Base-by-base conservation (phyloP, 2,329 filamentous ascomycete species). In the Penicillium hesseltinei region DNA sequence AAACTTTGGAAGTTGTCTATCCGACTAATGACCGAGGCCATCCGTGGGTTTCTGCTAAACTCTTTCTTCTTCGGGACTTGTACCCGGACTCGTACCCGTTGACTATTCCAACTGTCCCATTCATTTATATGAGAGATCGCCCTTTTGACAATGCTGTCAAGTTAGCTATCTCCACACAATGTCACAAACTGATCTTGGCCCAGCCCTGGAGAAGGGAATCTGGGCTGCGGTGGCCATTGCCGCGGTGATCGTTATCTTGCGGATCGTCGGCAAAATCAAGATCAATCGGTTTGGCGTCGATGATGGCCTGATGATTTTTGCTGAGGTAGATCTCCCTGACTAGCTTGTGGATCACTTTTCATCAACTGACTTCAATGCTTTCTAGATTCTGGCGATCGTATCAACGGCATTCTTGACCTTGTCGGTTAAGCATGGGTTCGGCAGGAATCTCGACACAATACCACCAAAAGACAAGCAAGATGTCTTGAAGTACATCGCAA, bases 291-390 rank as follows among this genome's bases (percentile, higher is more conserved):
- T 71, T 40, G 53, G 60, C 27, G 40, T 65, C 13, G 69, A 71
- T 44, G 69, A 71, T 66, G 64, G 69, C 5, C 40, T 71, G 42
- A 71, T 71, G 69, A 58, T 71, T 33, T 19, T 70, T 10, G 64
- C 69, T 5, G 48, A 60, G 61, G 69, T 70, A 63, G 52, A 59
- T 45, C 8, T n/a, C 13, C 13, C 44, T 17, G 15, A 7, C 9
- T 35, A 47, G 31, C 5, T 11, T 17, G 19, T 25, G 19, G 3
- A 6, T 25, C 5, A 4, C 5, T 9, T 9, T 11, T n/a, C 27
- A 46, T 21, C 7, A 13, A 51, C 49, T 51, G 15, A 51, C 29
- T 13, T 27, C 4, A 17, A 11, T 29, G 5, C 8, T 23, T 7
- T 25, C 35, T 23, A 70, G 69, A 39, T 59, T 17, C 54, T 69